These are phyloP conservation scores for Hura crepitans DNA, from an alignment of 441 rosid species.

Conservation along the genomic window DNA sequence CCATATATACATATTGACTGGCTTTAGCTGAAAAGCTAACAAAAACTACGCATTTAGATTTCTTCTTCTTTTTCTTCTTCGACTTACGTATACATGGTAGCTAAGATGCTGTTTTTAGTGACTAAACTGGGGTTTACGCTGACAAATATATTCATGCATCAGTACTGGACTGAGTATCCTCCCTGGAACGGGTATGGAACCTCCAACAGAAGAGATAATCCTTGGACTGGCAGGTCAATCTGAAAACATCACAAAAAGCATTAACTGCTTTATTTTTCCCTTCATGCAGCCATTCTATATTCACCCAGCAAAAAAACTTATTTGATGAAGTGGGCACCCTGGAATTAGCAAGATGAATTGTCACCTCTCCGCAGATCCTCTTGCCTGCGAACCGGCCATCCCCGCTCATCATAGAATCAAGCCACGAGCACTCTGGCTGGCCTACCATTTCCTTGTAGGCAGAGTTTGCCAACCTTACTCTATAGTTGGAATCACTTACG, in stretches of 20 bases:
- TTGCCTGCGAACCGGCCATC: slow-evolving; percentile 33
- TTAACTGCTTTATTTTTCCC: slow-evolving; percentile 43
- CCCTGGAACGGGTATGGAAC: slow-evolving; percentile 47
- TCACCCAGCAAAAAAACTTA: slow-evolving; percentile 86
- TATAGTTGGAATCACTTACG: slow-evolving; percentile 67
- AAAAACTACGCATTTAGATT: slow-evolving; percentile 7
- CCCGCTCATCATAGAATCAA: slow-evolving; percentile 47
- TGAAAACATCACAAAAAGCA: slow-evolving; percentile 68
- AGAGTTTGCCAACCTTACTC: slow-evolving; percentile 74
- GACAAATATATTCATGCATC: slow-evolving; percentile 25
- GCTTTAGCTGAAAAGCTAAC: slow-evolving; percentile 16
- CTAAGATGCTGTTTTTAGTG: neutral
- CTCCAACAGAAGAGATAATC: slow-evolving; percentile 74
- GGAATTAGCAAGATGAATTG: slow-evolving; percentile 41
- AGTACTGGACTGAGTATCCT: slow-evolving; percentile 32
- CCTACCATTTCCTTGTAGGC: slow-evolving; percentile 94
- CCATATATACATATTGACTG: neutral
- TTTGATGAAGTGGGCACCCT: slow-evolving; percentile 36
- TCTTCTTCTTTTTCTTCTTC: neutral
- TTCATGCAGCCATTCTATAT: slow-evolving; percentile 68
- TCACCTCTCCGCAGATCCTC: slow-evolving; percentile 83
- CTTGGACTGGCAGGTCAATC: slow-evolving; percentile 52
- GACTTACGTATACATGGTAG: slow-evolving; percentile 16
- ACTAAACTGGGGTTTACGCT: slow-evolving; percentile 5
- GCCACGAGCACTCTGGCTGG: slow-evolving; percentile 90